These are phyloP conservation scores for Tulasnella sp. DNA, from an alignment of 768 basidiomycete genomes.

Conservation along the genomic window DNA sequence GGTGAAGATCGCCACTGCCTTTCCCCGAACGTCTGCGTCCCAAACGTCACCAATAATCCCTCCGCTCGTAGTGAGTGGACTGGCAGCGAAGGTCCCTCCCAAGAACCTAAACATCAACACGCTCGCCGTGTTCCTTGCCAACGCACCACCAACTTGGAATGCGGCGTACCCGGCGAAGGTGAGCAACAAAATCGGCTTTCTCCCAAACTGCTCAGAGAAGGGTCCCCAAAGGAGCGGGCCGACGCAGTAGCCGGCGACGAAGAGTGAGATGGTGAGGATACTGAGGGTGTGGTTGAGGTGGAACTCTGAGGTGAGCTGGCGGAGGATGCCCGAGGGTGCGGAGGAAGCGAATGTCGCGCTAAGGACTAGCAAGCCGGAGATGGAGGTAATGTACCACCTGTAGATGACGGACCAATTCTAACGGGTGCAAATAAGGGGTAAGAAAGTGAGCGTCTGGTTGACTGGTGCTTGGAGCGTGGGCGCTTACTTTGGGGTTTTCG, in stretches of 20 bases:
- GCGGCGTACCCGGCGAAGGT: conserved; percentile 24
- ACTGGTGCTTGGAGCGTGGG: not conserved
- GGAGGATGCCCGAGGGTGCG: conserved; percentile 13
- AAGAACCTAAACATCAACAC: conserved; percentile 23
- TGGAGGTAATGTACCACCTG: conserved; percentile 13
- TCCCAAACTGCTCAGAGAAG: conserved; percentile 26
- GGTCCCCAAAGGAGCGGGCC: no score
- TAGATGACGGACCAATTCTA: conserved; percentile 10
- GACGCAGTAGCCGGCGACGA: conserved; percentile 20
- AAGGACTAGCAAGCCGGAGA: conserved; percentile 11
- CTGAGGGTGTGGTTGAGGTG: not conserved
- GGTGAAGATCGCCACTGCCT: conserved; percentile 18
- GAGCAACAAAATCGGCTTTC: conserved; percentile 28
- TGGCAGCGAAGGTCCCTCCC: conserved; percentile 19
- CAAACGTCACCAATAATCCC: conserved; percentile 22
- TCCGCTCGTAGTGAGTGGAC: conserved; percentile 18
- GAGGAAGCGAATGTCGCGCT: conserved; percentile 17
- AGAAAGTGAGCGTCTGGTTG: not conserved
- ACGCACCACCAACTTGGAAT: no score
- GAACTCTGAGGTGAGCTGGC: conserved; percentile 10
- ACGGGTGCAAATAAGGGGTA: conserved; percentile 20
- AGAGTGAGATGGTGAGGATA: conserved; percentile 13
- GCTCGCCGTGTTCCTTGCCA: conserved; percentile 26
- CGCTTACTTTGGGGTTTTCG: conserved; percentile 10
- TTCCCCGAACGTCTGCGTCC: conserved; percentile 19